Evolutionary conservation across 2,329 filamentous ascomycete genomes (phyloP).

Genomic region (Coniochaeta pulveracea): DNA sequence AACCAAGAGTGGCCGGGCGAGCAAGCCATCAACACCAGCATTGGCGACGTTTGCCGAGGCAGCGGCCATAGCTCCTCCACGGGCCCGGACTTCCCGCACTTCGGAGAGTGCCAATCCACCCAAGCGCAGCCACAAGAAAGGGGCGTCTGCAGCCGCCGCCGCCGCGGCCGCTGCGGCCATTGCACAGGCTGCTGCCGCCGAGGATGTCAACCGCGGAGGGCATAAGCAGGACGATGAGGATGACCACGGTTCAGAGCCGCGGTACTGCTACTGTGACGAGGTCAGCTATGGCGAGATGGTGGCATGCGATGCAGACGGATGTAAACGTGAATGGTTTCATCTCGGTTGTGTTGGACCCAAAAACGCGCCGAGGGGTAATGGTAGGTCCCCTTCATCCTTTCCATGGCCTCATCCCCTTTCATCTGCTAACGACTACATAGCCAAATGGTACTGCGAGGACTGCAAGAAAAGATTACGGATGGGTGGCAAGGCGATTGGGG

Average conservation of each 20-base stretch:
- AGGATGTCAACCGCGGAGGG: conserved; percentile 5
- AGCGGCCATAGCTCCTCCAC: conserved; percentile 19
- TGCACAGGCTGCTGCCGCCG: conserved; percentile 18
- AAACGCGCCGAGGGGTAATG: conserved; percentile 64
- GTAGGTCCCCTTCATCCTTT: conserved; percentile 45
- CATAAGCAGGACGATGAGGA: conserved; percentile 18
- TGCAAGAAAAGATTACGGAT: conserved; percentile 57
- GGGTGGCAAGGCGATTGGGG: conserved; percentile 38
- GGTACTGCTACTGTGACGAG: conserved; percentile 71
- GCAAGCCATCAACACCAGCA: conserved; percentile 55
- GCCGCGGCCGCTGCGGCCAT: conserved; percentile 24
- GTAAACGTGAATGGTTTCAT: conserved; percentile 74
- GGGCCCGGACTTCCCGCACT: conserved; percentile 42
- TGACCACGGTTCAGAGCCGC: conserved; percentile 55
- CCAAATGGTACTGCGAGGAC: conserved; percentile 75
- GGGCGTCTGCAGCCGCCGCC: conserved; percentile 28
- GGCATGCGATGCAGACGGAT: conserved; percentile 63
- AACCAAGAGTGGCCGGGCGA: conserved; percentile 55
- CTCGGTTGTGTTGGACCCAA: conserved; percentile 70
- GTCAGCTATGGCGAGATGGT: conserved; percentile 81
- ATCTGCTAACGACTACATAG: conserved; percentile 24
- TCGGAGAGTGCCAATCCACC: conserved; percentile 21
- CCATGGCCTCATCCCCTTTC: conserved; percentile 1
- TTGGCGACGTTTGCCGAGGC: conserved; percentile 48
- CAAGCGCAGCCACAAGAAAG: conserved; percentile 53